phyloP scores from a whole-genome alignment of 2,329 filamentous ascomycete genomes.

The Lojkania enalia region DNA sequence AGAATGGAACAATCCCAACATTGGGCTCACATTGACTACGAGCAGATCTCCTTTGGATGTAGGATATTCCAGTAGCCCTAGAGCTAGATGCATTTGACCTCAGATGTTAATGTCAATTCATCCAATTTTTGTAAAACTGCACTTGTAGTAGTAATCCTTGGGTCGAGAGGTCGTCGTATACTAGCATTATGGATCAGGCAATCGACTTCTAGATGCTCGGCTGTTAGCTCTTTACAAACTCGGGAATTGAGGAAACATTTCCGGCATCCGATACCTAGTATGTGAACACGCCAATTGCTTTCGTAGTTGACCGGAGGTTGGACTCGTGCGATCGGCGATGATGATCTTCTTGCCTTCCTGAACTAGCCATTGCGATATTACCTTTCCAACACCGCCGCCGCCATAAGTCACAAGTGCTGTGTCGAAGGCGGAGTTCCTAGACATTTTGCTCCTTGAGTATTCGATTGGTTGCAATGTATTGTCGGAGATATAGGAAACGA shows the following conservation, averaged over 20 bases:
- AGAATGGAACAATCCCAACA: conserved; percentile 58
- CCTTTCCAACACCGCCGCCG: conserved; percentile 57
- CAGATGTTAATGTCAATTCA: conserved; percentile 62
- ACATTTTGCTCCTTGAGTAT: too few species aligned
- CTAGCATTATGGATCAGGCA: conserved; percentile 64
- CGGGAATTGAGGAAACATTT: conserved; percentile 48
- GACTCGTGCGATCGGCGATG: conserved; percentile 60
- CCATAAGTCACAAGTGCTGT: conserved; percentile 53
- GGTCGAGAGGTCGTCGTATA: conserved; percentile 58
- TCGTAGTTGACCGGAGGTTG: conserved; percentile 51
- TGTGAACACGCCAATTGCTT: conserved; percentile 50
- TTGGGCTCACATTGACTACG: conserved; percentile 60
- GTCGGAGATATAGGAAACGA: too few species aligned
- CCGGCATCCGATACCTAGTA: conserved; percentile 61
- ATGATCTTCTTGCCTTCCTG: conserved; percentile 54
- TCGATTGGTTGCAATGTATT: too few species aligned
- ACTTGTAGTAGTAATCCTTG: conserved; percentile 40
- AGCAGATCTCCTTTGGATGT: conserved; percentile 46
- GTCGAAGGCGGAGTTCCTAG: conserved; percentile 44
- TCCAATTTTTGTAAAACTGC: conserved; percentile 57
- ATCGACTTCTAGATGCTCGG: conserved; percentile 59
- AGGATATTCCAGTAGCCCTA: conserved; percentile 56
- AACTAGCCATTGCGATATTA: conserved; percentile 53
- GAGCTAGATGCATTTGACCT: conserved; percentile 60
- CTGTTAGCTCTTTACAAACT: conserved; percentile 51